Base-by-base conservation (phyloP, 2,329 filamentous ascomycete species). In the Apiospora malaysiana region DNA sequence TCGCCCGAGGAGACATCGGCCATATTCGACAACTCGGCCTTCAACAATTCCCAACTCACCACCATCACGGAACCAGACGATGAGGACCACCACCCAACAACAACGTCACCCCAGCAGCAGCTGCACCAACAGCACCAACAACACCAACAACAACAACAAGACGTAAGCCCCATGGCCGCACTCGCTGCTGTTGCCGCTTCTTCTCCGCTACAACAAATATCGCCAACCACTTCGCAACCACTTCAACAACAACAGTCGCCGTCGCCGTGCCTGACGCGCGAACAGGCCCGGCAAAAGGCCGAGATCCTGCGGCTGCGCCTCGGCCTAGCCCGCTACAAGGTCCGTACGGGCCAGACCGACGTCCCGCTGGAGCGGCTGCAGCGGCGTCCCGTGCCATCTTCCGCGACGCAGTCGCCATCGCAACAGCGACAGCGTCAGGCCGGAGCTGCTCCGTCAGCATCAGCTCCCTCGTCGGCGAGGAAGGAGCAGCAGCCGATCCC, bases 321-420 rank as follows among this genome's bases (percentile, higher is more conserved):
- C 21, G 86, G 88, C 40, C 87, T 94, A 25, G 93, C 92, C 18
- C 88, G 88, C 77, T 94, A 94, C 84, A 94, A 94, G 81, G 85
- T 95, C 74, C 87, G 87, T 71, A 94, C 92, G 1, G 90, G 92
- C 72, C 93, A 95, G 80, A 87, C 90, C 69, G 83, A 88, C 71
- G 85, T 93, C 40, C 90, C 92, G 1, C 86, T 93, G 72, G 85
- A 90, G 70, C 82, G 88, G 65, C 84, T 94, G 25, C 83, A 90
- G 76, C 77, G 83, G 67, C 80, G 81, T 42, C 80, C 79, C 25
- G 27, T 81, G 10, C 74, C 74, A 7, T 72, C 75, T 12, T 3
- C 27, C 6, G 27, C 51, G 16, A 10, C 27, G 18, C 56, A 63
- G 18, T 40, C 56, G 32, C 32, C 56, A 18, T 18, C 32, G 2